phyloP scores from a whole-genome alignment of 306 rosid genomes.

The Quercus berberidifolia region DNA sequence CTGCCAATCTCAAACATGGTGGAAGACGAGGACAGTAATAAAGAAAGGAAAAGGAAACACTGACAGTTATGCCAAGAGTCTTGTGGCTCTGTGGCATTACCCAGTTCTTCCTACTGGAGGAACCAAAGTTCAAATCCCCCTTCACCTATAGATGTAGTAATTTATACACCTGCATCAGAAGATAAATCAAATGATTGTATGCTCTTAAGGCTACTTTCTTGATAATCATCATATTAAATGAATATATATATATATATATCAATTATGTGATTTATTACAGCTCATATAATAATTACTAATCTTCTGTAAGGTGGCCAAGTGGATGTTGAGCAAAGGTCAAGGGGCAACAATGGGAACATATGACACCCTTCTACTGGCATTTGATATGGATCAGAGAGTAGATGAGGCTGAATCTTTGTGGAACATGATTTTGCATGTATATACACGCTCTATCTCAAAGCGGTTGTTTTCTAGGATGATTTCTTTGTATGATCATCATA shows the following conservation, averaged over 20 bases:
- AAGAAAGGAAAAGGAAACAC: not conserved
- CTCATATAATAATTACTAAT: constrained; percentile 6
- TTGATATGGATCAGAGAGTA: constrained; percentile 75
- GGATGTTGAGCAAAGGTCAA: constrained; percentile 98
- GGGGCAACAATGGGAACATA: constrained; percentile 93
- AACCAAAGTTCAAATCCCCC: no score
- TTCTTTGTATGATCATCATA: constrained; percentile 73
- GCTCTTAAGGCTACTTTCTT: not conserved
- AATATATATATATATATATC: not conserved
- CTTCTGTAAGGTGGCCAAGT: constrained; percentile 71
- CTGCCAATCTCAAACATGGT: not conserved
- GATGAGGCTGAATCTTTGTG: constrained; percentile 95
- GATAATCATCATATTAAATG: not conserved
- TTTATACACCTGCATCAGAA: not conserved
- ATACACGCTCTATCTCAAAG: constrained; percentile 74
- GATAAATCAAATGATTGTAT: not conserved
- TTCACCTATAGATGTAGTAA: not conserved
- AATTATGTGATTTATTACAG: not conserved
- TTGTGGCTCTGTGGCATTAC: no score
- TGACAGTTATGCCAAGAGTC: not conserved
- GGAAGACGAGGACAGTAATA: not conserved
- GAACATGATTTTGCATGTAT: constrained; percentile 85
- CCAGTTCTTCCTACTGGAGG: no score
- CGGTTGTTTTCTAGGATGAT: constrained; percentile 83
- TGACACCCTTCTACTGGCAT: constrained; percentile 84